Conservation (phyloP, 2,329 filamentous ascomycete genomes). For the Pyricularia sp. region DNA sequence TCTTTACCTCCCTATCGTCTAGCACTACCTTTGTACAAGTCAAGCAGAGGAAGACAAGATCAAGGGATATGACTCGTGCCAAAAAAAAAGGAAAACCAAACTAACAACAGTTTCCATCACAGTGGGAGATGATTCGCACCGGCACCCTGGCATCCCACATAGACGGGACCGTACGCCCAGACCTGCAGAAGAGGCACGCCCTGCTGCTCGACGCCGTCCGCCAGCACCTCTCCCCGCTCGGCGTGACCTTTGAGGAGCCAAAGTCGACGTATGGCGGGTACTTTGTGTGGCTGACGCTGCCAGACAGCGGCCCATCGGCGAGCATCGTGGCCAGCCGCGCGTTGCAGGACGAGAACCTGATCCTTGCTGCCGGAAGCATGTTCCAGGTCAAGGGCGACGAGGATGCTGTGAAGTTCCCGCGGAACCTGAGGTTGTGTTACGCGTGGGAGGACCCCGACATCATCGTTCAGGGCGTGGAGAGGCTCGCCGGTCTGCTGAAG, state of each 20-base stretch:
- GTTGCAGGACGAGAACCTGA: constrained; percentile 48
- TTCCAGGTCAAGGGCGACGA: constrained; percentile 55
- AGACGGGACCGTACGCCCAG: constrained; percentile 26
- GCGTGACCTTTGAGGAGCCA: constrained; percentile 31
- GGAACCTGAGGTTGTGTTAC: constrained; percentile 54
- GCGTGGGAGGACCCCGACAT: constrained; percentile 55
- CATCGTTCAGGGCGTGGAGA: constrained; percentile 53
- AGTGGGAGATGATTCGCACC: constrained; percentile 31
- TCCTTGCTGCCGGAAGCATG: constrained; percentile 53
- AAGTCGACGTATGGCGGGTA: constrained; percentile 57
- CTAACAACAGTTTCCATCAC: neutral
- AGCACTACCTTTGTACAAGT: too few relatives aligned
- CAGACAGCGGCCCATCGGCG: constrained; percentile 32
- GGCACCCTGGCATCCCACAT: constrained; percentile 33
- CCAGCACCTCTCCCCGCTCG: constrained; percentile 47
- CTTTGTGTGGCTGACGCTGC: constrained; percentile 68
- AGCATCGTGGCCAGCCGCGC: constrained; percentile 43
- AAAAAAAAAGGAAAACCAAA: neutral
- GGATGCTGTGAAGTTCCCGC: constrained; percentile 39
- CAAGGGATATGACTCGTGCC: neutral
- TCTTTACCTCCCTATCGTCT: neutral
- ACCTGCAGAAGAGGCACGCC: constrained; percentile 31
- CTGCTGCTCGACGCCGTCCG: constrained; percentile 47
- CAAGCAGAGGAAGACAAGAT: neutral
- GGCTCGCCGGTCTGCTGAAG: constrained; percentile 12